These are phyloP conservation scores for Phytophthora palmivora DNA, from an alignment of 352 stramenopile genomes.

Conservation along the genomic window DNA sequence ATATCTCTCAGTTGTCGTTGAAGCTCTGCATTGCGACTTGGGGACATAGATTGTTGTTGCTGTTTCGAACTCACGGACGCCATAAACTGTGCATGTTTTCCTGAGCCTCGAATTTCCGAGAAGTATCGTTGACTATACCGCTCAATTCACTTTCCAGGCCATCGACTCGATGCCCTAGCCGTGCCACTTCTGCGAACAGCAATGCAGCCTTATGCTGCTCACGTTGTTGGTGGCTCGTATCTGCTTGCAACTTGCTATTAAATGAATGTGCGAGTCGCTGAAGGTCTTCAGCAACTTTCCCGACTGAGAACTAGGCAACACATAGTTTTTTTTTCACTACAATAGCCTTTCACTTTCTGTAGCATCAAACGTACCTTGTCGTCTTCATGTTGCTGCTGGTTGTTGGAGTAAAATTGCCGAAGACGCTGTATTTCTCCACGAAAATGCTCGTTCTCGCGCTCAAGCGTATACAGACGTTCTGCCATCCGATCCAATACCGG, in stretches of 20 bases:
- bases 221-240: conserved; percentile 56
- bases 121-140: conserved; percentile 42
- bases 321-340: too few species aligned
- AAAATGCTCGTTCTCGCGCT: conserved; percentile 67
- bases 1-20: conserved; percentile 41
- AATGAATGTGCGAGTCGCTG: conserved; percentile 60
- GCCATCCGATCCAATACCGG: conserved; percentile 14
- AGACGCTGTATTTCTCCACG: conserved; percentile 64
- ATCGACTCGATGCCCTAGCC: conserved; percentile 59
- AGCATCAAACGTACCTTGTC: conserved; percentile 47
- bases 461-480: conserved; percentile 47
- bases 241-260: conserved; percentile 64
- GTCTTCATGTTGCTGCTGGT: conserved; percentile 63
- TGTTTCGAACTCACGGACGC: conserved; percentile 38
- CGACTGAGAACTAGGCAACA: conserved; percentile 20
- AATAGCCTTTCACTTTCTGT: not conserved
- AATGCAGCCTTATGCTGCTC: conserved; percentile 77
- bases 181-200: conserved; percentile 70
- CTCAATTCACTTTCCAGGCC: conserved; percentile 42
- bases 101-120: conserved; percentile 49
- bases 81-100: conserved; percentile 49
- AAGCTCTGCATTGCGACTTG: conserved; percentile 28
- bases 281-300: conserved; percentile 55
- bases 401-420: conserved; percentile 59
- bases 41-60: conserved; percentile 39